phyloP scores from a whole-genome alignment of 495 filamentous ascomycete genomes.

The Podospora conica region DNA sequence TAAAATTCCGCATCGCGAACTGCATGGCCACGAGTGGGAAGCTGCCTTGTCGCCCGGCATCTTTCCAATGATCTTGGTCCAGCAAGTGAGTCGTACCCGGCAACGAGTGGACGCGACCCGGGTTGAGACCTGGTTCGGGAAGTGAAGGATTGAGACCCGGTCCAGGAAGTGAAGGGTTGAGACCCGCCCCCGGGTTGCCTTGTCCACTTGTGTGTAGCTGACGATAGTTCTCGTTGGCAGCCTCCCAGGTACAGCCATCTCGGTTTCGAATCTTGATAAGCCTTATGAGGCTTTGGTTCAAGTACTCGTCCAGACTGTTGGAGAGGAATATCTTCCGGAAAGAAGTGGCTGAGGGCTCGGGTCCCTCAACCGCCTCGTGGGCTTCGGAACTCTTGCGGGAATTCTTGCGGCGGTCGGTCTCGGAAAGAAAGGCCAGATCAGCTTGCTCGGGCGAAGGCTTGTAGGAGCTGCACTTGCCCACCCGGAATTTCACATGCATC shows the following conservation, averaged over 20 bases:
- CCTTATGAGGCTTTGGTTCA: conserved; percentile 60
- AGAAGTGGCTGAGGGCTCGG: conserved; percentile 1
- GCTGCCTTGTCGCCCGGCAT: conserved; percentile 20
- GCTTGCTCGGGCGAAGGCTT: conserved; percentile 40
- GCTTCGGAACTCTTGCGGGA: not conserved
- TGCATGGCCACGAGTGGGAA: conserved; percentile 75
- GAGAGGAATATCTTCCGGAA: conserved; percentile 63
- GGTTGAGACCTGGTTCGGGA: too few species aligned
- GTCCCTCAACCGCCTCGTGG: not conserved
- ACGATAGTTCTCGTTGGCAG: conserved; percentile 56
- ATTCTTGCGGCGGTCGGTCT: not conserved
- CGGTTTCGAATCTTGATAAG: conserved; percentile 55
- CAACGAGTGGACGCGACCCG: not conserved
- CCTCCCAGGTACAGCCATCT: conserved; percentile 57
- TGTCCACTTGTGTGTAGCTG: not conserved
- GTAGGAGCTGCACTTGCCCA: conserved; percentile 49
- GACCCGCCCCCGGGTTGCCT: not conserved
- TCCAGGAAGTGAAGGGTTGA: not conserved
- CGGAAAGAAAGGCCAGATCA: not conserved
- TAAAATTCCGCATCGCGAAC: conserved; percentile 71
- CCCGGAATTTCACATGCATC: conserved; percentile 28
- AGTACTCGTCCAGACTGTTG: conserved; percentile 60
- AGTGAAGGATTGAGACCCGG: not conserved
- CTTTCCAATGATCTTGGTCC: conserved; percentile 46
- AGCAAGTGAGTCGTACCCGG: conserved; percentile 25